Conservation (phyloP, 2,329 filamentous ascomycete species). For the Trichoderma semiorbis region DNA sequence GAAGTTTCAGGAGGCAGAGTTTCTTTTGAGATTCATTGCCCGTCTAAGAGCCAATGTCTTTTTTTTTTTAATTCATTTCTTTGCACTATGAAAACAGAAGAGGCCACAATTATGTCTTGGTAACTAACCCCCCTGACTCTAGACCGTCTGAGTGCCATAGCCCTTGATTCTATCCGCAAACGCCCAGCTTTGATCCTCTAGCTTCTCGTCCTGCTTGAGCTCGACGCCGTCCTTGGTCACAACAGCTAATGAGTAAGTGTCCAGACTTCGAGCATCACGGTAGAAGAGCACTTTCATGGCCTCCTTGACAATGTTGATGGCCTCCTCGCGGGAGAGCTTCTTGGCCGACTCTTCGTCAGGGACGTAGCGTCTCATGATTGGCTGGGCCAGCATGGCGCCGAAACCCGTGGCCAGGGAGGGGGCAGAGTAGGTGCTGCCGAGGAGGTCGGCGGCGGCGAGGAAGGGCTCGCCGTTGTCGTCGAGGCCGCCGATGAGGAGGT, state of each 20-base stretch:
- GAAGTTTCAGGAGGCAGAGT: background rate
- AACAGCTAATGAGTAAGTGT: slow-evolving; percentile 87
- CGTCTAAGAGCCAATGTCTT: background rate
- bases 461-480: slow-evolving; percentile 79
- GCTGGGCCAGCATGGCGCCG: slow-evolving; percentile 87
- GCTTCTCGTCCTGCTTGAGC: slow-evolving; percentile 76
- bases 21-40: background rate
- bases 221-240: slow-evolving; percentile 88
- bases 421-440: slow-evolving; percentile 85
- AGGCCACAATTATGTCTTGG: background rate
- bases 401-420: slow-evolving; percentile 92
- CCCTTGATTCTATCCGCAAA: slow-evolving; percentile 94
- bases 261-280: slow-evolving; percentile 87
- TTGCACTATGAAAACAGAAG: background rate
- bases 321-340: slow-evolving; percentile 70
- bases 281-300: slow-evolving; percentile 99
- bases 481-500: slow-evolving; percentile 84
- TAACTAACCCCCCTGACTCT: slow-evolving; percentile 21
- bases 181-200: slow-evolving; percentile 96
- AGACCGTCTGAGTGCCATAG: slow-evolving; percentile 81
- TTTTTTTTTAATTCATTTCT: background rate
- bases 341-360: slow-evolving; percentile 78
- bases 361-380: slow-evolving; percentile 78
- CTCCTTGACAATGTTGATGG: slow-evolving; percentile 77
- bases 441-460: slow-evolving; percentile 84